phyloP scores from a whole-genome alignment of 164 flowering plant genomes.

The Dillenia turbinata region DNA sequence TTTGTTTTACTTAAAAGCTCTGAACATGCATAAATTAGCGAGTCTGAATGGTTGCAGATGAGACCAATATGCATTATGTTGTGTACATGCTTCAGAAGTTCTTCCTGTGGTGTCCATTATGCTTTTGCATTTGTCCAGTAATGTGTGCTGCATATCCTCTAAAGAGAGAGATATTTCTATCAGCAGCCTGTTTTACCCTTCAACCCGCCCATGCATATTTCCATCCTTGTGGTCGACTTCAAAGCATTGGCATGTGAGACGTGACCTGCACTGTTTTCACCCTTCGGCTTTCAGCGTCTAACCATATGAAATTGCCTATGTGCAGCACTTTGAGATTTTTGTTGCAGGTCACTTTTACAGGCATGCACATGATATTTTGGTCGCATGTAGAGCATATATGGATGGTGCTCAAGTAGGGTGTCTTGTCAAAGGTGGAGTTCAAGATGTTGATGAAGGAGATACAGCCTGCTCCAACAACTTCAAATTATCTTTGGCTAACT shows the following conservation, averaged over 20 bases:
- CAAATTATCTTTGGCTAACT: conserved; percentile 25
- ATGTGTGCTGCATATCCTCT: too few relatives aligned
- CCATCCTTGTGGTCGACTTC: too few relatives aligned
- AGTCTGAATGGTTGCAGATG: too few relatives aligned
- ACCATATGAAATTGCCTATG: conserved; percentile 5
- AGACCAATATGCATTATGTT: too few relatives aligned
- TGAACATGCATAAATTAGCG: too few relatives aligned
- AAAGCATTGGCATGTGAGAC: too few relatives aligned
- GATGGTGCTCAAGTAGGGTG: conserved; percentile 78
- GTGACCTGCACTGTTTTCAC: too few relatives aligned
- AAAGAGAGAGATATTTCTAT: too few relatives aligned
- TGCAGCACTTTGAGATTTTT: conserved; percentile 79
- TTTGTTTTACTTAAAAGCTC: too few relatives aligned
- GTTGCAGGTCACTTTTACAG: conserved; percentile 58
- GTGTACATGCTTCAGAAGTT: background rate
- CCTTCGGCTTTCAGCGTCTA: background rate
- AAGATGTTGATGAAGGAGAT: conserved; percentile 47
- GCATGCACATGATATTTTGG: conserved; percentile 49
- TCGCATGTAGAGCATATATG: conserved; percentile 70
- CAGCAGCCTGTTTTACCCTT: too few relatives aligned
- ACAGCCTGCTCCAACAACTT: conserved; percentile 40
- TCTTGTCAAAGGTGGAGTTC: conserved; percentile 48
- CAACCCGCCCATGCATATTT: too few relatives aligned
- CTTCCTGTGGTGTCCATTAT: background rate
- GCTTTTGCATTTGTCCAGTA: too few relatives aligned